These are phyloP conservation scores for Phaseolus lunatus DNA, from an alignment of 306 rosid genomes.

Conservation along the genomic window DNA sequence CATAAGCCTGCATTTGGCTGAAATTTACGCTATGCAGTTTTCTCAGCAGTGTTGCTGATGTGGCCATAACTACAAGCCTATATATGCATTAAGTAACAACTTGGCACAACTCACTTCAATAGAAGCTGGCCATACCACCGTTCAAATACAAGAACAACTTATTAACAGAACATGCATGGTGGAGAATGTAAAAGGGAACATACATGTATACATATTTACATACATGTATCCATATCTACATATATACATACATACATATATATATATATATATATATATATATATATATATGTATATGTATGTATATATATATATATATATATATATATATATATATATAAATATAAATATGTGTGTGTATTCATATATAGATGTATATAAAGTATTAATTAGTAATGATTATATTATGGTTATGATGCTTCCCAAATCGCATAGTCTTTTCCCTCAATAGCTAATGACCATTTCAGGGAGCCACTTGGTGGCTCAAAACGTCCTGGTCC, in stretches of 20 bases:
- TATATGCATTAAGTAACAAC: neutral
- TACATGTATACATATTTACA: slow-evolving; percentile 10
- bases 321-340: no score
- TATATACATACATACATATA: no score
- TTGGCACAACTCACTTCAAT: slow-evolving; percentile 33
- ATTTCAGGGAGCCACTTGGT: slow-evolving; percentile 50
- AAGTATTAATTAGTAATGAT: neutral
- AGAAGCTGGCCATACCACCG: slow-evolving; percentile 25
- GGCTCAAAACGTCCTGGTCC: slow-evolving; percentile 91
- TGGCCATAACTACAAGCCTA: slow-evolving; percentile 19
- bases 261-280: no score
- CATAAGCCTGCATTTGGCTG: neutral
- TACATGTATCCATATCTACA: neutral
- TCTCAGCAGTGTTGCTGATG: neutral
- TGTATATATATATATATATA: neutral
- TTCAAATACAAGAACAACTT: slow-evolving; percentile 9
- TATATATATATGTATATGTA: slow-evolving; percentile 24
- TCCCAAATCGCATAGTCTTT: slow-evolving; percentile 86
- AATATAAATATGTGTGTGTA: slow-evolving; percentile 21
- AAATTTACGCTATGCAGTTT: neutral
- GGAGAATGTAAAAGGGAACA: slow-evolving; percentile 12
- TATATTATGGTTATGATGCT: slow-evolving; percentile 48
- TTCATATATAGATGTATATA: neutral
- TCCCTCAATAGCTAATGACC: slow-evolving; percentile 70
- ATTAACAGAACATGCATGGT: neutral